A percentile compares a stretch with the other conserved stretches of the same genome.
Evolutionary conservation across 2,329 filamentous ascomycete genomes (phyloP).

Genomic region (Torrubiellomyces zombiae): DNA sequence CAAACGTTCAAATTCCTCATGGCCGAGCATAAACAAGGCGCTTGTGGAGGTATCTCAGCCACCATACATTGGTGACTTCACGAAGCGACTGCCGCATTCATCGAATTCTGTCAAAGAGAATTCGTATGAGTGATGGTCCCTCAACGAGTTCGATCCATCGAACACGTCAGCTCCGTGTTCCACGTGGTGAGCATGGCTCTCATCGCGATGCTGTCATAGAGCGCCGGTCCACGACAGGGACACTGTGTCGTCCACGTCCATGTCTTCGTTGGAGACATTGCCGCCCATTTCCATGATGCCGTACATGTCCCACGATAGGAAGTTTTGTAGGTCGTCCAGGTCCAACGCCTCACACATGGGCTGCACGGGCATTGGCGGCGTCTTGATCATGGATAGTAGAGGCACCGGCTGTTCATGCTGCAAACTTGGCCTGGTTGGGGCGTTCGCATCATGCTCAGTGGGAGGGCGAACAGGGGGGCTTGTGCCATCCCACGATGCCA

Average conservation of each 20-base stretch:
- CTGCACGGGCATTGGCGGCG: conserved; percentile 7
- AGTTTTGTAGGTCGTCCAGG: conserved; percentile 21
- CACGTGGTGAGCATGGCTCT: too few species aligned
- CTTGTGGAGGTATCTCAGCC: too few species aligned
- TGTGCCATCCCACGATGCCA: conserved; percentile 12
- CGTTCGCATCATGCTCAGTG: conserved; percentile 9
- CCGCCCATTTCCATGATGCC: conserved; percentile 24
- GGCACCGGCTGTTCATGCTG: conserved; percentile 20
- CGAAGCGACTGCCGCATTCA: too few species aligned
- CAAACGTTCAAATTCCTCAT: too few species aligned
- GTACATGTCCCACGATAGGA: conserved; percentile 23
- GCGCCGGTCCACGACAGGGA: conserved; percentile 14
- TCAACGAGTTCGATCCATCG: not conserved
- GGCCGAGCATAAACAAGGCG: too few species aligned
- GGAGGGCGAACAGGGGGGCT: conserved; percentile 12
- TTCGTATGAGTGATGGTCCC: too few species aligned
- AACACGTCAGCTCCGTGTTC: too few species aligned
- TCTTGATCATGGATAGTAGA: conserved; percentile 8
- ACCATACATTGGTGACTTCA: too few species aligned
- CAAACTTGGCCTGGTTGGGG: conserved; percentile 14
- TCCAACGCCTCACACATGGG: conserved; percentile 19
- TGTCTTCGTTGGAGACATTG: conserved; percentile 16
- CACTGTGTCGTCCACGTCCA: conserved; percentile 16
- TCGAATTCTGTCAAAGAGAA: too few species aligned
- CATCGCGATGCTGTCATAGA: conserved; percentile 5